phyloP scores from a whole-genome alignment of 129 eudicot genomes.

The carrot (Daucus carota) region DNA sequence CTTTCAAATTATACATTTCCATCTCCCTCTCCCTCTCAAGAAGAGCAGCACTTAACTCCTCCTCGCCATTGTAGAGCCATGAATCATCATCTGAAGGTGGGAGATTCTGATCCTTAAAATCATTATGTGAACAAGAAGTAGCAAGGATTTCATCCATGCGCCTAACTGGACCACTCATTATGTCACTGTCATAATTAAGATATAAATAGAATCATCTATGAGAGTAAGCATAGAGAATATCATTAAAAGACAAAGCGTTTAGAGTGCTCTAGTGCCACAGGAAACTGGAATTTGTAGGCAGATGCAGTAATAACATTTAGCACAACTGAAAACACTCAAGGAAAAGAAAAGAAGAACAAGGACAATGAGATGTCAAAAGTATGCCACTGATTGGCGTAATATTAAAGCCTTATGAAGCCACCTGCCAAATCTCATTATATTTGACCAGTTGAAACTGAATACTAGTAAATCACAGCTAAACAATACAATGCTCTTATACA shows the following conservation, averaged over 20 bases:
- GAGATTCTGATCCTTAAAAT: slow-evolving; percentile 47
- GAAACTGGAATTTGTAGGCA: background rate
- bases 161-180: slow-evolving; percentile 69
- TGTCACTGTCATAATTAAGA: slow-evolving; percentile 42
- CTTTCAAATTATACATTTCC: slow-evolving; percentile 45
- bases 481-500: no score
- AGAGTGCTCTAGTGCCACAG: background rate
- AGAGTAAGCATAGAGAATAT: background rate
- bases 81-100: slow-evolving; percentile 90
- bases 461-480: no score
- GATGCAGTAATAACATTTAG: background rate
- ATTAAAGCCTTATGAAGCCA: no score
- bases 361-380: background rate
- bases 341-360: background rate
- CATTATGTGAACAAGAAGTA: slow-evolving; percentile 39
- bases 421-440: no score
- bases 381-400: background rate
- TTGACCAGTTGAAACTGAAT: no score
- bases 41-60: slow-evolving; percentile 82
- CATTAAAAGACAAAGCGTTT: background rate
- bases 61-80: slow-evolving; percentile 92
- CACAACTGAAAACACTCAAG: background rate
- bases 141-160: slow-evolving; percentile 83
- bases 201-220: slow-evolving; percentile 8
- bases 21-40: slow-evolving; percentile 76